Conservation (phyloP, 2,329 filamentous ascomycete species). For the Microthyrium microscopicum region DNA sequence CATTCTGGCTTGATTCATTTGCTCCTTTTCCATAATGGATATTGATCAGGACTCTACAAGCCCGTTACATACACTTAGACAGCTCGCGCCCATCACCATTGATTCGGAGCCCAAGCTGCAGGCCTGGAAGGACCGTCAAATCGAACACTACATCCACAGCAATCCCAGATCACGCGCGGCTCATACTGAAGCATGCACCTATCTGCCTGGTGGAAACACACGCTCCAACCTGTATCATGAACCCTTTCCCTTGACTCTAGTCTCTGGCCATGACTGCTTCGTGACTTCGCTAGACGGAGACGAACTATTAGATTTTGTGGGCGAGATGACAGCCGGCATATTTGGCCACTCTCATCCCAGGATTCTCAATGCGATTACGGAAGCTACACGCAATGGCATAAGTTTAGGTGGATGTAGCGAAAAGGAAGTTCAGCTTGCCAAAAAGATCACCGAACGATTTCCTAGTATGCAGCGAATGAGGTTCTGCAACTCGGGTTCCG, state of each 20-base stretch:
- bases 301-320: slow-evolving; percentile 39
- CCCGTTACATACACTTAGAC: too few species aligned
- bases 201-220: slow-evolving; percentile 25
- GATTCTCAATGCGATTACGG: slow-evolving; percentile 35
- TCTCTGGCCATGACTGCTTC: slow-evolving; percentile 14
- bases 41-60: too few species aligned
- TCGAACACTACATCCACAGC: too few species aligned
- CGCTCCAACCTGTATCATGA: slow-evolving; percentile 19
- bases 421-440: slow-evolving; percentile 36
- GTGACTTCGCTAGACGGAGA: slow-evolving; percentile 19
- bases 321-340: slow-evolving; percentile 48
- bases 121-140: too few species aligned
- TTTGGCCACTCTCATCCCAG: slow-evolving; percentile 47
- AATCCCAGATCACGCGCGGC: too few species aligned
- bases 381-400: slow-evolving; percentile 30
- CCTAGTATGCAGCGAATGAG: slow-evolving; percentile 30
- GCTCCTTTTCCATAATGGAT: too few species aligned
- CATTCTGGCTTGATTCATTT: too few species aligned
- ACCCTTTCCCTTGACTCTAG: slow-evolving; percentile 21
- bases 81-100: too few species aligned
- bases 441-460: slow-evolving; percentile 36
- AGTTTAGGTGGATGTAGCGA: slow-evolving; percentile 37
- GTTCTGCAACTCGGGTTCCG: slow-evolving; percentile 50
- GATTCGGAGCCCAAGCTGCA: too few species aligned
- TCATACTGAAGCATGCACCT: too few species aligned